phyloP scores from a whole-genome alignment of 495 filamentous ascomycete genomes.

The Penicillium argentinense region DNA sequence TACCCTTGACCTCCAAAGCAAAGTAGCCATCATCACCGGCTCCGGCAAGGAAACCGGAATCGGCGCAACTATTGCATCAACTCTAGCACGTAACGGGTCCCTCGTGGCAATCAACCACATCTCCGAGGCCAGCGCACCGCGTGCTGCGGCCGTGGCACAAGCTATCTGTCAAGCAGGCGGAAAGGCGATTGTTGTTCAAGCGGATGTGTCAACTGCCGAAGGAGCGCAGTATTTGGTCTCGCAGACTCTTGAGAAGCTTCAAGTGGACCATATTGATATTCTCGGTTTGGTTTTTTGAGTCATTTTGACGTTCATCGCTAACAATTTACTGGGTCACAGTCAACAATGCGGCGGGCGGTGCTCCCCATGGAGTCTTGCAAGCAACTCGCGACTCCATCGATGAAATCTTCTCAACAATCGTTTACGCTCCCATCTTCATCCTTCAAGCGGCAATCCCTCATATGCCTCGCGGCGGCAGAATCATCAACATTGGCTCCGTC shows the following conservation, averaged over 20 bases:
- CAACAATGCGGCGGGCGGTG: constrained; percentile 16
- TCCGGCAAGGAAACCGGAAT: constrained; percentile 44
- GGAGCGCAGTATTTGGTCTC: constrained; percentile 14
- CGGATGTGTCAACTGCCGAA: constrained; percentile 27
- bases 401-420: constrained; percentile 27
- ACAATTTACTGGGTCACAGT: constrained; percentile 8
- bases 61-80: constrained; percentile 42
- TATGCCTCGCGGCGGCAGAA: constrained; percentile 42
- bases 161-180: constrained; percentile 15
- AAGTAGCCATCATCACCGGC: constrained; percentile 53
- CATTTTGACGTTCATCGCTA: background rate
- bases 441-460: constrained; percentile 41
- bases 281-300: constrained; percentile 22
- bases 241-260: constrained; percentile 5
- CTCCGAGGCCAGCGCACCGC: constrained; percentile 29
- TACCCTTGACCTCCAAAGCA: constrained; percentile 41
- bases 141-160: constrained; percentile 29
- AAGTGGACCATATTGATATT: constrained; percentile 23
- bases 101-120: constrained; percentile 33
- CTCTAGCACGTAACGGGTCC: constrained; percentile 40
- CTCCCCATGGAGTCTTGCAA: constrained; percentile 1
- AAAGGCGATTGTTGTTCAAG: constrained; percentile 35
- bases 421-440: constrained; percentile 36
- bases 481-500: constrained; percentile 46
- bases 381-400: constrained; percentile 17